phyloP scores from a whole-genome alignment of 1,139 yeast species.

The Pichia sp. region DNA sequence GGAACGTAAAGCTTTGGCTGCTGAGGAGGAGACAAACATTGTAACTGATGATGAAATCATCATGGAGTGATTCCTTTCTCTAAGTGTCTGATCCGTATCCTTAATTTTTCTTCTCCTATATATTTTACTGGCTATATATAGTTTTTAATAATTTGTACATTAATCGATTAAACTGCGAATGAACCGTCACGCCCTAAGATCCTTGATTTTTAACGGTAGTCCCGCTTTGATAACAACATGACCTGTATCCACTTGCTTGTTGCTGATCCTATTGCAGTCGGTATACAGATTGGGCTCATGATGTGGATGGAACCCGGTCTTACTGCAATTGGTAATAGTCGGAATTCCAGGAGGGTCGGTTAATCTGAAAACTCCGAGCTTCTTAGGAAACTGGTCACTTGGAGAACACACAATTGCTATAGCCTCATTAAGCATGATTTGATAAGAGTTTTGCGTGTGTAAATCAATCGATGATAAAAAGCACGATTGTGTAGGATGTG shows the following conservation, averaged over 20 bases:
- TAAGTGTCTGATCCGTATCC: neutral
- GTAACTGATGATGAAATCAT: constrained; percentile 8
- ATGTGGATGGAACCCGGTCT: constrained; percentile 54
- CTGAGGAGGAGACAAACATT: constrained; percentile 7
- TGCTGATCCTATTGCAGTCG: constrained; percentile 35
- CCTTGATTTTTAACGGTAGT: constrained; percentile 43
- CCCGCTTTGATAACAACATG: constrained; percentile 44
- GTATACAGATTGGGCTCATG: constrained; percentile 45
- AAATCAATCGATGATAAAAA: constrained; percentile 57
- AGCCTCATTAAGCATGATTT: constrained; percentile 63
- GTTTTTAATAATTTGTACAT: constrained; percentile 1
- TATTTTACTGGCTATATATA: neutral
- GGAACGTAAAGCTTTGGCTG: constrained; percentile 13
- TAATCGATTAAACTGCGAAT: neutral
- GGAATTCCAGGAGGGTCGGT: constrained; percentile 63
- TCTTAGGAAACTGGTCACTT: constrained; percentile 35
- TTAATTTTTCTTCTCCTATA: neutral
- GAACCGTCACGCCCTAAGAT: constrained; percentile 29
- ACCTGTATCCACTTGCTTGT: constrained; percentile 35
- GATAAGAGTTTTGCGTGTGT: constrained; percentile 61
- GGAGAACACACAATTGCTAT: constrained; percentile 63
- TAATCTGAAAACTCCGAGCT: constrained; percentile 51
- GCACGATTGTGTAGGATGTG: constrained; percentile 64
- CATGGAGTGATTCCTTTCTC: neutral
- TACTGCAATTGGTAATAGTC: constrained; percentile 44